Percentiles rank a stretch among this genome's conserved stretches.
Evolutionary conservation across 495 filamentous ascomycete species (phyloP).

Genomic region (Daldinia bambusicola): DNA sequence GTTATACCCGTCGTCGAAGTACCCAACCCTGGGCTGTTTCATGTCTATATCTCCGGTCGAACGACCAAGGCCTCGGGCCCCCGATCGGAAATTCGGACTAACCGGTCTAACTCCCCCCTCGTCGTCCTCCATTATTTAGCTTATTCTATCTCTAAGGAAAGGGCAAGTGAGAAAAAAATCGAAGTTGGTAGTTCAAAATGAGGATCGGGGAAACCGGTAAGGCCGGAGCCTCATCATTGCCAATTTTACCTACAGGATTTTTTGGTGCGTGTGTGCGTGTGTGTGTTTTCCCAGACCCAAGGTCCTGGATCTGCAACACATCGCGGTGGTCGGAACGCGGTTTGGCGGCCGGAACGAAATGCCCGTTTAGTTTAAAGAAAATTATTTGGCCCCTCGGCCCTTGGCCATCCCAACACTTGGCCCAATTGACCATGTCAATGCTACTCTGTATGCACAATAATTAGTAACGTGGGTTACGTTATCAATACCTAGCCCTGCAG

Average conservation of each 20-base stretch:
- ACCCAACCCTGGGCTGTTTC: too few relatives aligned
- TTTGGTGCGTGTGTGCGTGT: too few relatives aligned
- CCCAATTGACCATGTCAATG: slow-evolving; percentile 10
- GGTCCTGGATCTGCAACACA: slow-evolving; percentile 39
- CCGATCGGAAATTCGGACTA: too few relatives aligned
- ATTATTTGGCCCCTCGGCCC: neutral
- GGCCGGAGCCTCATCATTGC: slow-evolving; percentile 7
- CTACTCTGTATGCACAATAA: neutral
- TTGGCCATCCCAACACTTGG: slow-evolving; percentile 21
- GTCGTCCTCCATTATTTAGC: too few relatives aligned
- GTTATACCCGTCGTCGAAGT: too few relatives aligned
- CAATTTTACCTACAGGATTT: slow-evolving; percentile 5
- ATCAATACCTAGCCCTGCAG: slow-evolving; percentile 22
- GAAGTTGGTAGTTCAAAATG: neutral
- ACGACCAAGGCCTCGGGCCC: neutral
- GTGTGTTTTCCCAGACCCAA: slow-evolving; percentile 36
- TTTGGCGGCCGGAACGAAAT: slow-evolving; percentile 25
- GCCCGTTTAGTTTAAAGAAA: slow-evolving; percentile 23
- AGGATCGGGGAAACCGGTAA: slow-evolving; percentile 17
- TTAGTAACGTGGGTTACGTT: slow-evolving; percentile 25
- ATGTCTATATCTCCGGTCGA: neutral
- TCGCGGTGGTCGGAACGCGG: slow-evolving; percentile 15
- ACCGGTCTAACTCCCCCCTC: too few relatives aligned
- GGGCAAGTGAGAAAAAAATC: neutral
- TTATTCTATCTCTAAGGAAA: too few relatives aligned